Evolutionary conservation across 1,284 basidiomycete species (phyloP).

Genomic region (Puccinia sorghi): DNA sequence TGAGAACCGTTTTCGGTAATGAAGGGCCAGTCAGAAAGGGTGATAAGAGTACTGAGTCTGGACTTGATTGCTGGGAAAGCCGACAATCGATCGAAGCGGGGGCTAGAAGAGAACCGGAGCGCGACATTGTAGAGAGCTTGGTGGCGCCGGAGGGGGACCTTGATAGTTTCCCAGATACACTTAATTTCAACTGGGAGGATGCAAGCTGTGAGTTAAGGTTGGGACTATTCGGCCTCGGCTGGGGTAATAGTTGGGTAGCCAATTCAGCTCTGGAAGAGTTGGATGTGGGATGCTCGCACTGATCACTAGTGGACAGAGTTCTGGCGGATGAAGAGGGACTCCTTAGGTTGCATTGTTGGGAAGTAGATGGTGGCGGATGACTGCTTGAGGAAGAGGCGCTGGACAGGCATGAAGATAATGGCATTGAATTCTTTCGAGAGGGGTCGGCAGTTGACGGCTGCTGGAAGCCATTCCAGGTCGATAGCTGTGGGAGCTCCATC

Average conservation of each 20-base stretch:
- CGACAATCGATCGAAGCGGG: background rate
- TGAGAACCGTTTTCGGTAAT: background rate
- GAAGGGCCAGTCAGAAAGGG: slow-evolving; percentile 14
- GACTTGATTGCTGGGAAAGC: slow-evolving; percentile 18
- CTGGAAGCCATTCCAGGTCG: slow-evolving; percentile 23
- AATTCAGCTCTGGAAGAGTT: background rate
- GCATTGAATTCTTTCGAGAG: background rate
- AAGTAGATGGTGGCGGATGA: background rate
- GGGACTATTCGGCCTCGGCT: background rate
- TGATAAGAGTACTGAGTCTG: slow-evolving; percentile 10
- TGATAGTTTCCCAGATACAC: background rate
- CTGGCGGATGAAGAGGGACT: background rate
- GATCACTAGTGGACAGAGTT: background rate
- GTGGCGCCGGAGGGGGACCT: background rate
- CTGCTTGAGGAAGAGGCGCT: background rate
- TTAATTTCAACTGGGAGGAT: slow-evolving; percentile 4
- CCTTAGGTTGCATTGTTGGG: background rate
- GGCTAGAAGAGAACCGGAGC: slow-evolving; percentile 2
- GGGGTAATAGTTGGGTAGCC: background rate
- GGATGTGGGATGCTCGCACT: background rate
- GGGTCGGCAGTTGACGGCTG: background rate
- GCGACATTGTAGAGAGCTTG: background rate
- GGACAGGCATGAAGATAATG: background rate
- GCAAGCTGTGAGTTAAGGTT: background rate
- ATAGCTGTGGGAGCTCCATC: slow-evolving; percentile 4